These are phyloP conservation scores for Dothideomycetidae sp. DNA, from an alignment of 2,329 filamentous ascomycete genomes.

Conservation along the genomic window DNA sequence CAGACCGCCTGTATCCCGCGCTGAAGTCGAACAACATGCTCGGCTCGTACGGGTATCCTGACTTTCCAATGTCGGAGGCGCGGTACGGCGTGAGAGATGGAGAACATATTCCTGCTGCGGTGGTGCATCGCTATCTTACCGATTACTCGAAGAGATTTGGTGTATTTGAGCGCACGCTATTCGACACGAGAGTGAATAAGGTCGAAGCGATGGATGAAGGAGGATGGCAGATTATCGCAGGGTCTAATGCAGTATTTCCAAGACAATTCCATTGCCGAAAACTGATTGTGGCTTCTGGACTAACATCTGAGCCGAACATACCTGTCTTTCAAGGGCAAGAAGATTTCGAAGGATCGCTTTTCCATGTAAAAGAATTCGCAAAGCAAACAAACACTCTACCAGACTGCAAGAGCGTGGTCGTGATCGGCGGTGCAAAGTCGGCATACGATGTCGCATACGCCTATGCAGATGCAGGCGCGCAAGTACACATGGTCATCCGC, in stretches of 20 bases:
- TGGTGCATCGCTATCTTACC: slow-evolving; percentile 43
- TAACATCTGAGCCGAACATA: slow-evolving; percentile 43
- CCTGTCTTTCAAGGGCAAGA: slow-evolving; percentile 38
- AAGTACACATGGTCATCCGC: slow-evolving; percentile 44
- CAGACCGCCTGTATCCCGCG: slow-evolving; percentile 51
- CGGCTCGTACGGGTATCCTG: slow-evolving; percentile 58
- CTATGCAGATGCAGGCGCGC: slow-evolving; percentile 38
- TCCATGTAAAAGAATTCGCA: slow-evolving; percentile 44
- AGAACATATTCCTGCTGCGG: slow-evolving; percentile 45
- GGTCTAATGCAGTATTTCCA: not conserved
- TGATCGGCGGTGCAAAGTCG: slow-evolving; percentile 49
- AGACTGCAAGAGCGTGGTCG: slow-evolving; percentile 30
- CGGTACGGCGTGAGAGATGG: slow-evolving; percentile 34
- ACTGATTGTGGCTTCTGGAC: slow-evolving; percentile 47
- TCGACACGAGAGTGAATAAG: slow-evolving; percentile 37
- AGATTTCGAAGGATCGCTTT: slow-evolving; percentile 38
- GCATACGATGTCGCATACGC: slow-evolving; percentile 50
- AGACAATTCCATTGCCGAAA: slow-evolving; percentile 25
- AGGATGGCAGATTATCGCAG: slow-evolving; percentile 14
- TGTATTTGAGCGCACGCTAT: slow-evolving; percentile 34
- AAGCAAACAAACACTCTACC: slow-evolving; percentile 24
- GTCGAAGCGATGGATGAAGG: slow-evolving; percentile 27
- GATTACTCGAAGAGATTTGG: slow-evolving; percentile 41
- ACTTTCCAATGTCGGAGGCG: slow-evolving; percentile 51
- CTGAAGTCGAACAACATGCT: slow-evolving; percentile 62